These are phyloP conservation scores for Haplosporangium sp. DNA, from an alignment of 371 early-diverging fungal species.

Conservation along the genomic window DNA sequence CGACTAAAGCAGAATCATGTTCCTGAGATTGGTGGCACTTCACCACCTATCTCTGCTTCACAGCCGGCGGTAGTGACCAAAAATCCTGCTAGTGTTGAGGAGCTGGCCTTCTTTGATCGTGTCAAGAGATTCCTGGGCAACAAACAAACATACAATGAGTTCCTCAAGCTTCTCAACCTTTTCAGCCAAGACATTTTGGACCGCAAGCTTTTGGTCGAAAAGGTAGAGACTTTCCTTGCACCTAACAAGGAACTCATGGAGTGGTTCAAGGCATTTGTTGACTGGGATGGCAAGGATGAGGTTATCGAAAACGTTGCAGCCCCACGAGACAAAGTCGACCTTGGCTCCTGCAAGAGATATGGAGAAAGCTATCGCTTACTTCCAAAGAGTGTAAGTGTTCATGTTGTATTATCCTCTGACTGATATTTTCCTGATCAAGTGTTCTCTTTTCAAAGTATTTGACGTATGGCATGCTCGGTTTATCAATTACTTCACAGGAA, in stretches of 20 bases:
- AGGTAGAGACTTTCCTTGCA: conserved; percentile 83
- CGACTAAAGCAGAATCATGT: conserved; percentile 35
- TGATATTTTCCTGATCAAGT: too few relatives aligned
- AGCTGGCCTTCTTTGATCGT: conserved; percentile 92
- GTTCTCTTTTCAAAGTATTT: too few relatives aligned
- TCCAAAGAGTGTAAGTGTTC: conserved; percentile 69
- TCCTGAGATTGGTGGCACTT: conserved; percentile 35
- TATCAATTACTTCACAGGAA: conserved; percentile 57
- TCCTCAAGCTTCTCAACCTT: conserved; percentile 96
- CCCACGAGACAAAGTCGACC: conserved; percentile 70
- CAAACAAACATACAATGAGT: conserved; percentile 93
- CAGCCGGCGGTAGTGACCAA: conserved; percentile 47
- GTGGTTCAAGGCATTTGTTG: conserved; percentile 97
- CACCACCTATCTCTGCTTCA: conserved; percentile 32
- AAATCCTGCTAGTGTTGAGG: conserved; percentile 73
- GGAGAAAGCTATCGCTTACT: conserved; percentile 84
- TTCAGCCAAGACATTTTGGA: conserved; percentile 96
- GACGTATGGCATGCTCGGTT: not conserved
- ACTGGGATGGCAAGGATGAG: conserved; percentile 78
- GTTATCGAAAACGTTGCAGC: conserved; percentile 62
- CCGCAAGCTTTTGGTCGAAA: conserved; percentile 83
- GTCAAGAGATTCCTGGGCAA: conserved; percentile 88
- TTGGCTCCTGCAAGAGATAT: conserved; percentile 64
- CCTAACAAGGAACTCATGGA: conserved; percentile 86
- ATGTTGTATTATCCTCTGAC: not conserved